Evolutionary conservation across 2,329 filamentous ascomycete genomes (phyloP), one percentile per base, ranked within the genome.

Genomic region (Sordariomycetes sp.): DNA sequence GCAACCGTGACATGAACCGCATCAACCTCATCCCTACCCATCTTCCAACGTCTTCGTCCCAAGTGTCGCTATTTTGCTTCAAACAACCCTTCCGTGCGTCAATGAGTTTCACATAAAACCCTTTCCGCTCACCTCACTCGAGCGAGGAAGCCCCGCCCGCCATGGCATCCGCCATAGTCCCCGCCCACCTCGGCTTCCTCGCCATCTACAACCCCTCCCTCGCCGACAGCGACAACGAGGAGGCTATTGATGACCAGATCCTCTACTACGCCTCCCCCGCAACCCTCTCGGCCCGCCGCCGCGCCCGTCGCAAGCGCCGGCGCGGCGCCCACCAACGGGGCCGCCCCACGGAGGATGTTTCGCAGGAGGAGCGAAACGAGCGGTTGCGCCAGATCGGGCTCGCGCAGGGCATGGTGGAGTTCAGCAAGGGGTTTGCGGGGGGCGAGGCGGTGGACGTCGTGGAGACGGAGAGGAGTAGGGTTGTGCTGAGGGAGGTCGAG

Each of bases 341-440:
- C 32, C 71, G 72, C 20, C 74, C 75, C 1, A 75, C 71, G 14
- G 74, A 76, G 35, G 68, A 69, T 57, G 62, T 79, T 32, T 78
- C 78, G 2, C 73, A 81, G 54, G 84, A 89, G 63, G 85, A 91
- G 66, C 83, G 85, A 67, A 94, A 97, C 71, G 89, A 96, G 74
- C 87, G 87, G 65, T 76, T 97, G 66, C 83, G 94, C 63, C 92
- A 97, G 76, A 91, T 99, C 69, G 94, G 94, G 43, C 83, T 99
- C 62, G 94, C 94, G 48, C 94, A 99, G 75, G 94, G 92, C 69
- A 96, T 97, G 87, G 87, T 96, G 60, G 89, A 86, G 69, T 99
- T 99, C 74, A 89, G 89, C 66, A 87, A 86, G 68, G 92, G 86
- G 65, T 99, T 99, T 72, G 88, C 92, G 2, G 80, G 83, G 61